Base-by-base conservation (phyloP, 2,329 filamentous ascomycete genomes). In the Gliomastix tumulicola region DNA sequence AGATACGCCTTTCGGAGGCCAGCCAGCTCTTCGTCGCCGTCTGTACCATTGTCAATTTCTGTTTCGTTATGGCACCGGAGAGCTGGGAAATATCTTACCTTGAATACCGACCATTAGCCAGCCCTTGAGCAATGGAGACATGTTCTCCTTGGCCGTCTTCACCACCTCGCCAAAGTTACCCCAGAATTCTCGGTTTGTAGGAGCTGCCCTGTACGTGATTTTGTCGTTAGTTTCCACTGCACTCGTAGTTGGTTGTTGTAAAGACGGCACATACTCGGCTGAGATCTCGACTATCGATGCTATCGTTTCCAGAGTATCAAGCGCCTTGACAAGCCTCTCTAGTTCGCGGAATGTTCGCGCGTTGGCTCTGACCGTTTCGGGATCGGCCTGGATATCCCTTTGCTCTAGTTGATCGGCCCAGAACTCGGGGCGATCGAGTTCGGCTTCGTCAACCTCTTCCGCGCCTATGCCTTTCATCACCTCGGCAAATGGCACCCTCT, bases 1-100 rank as follows among this genome's bases (percentile, higher is more conserved):
- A 98, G 70, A 58, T 94, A 97, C 1, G 77, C 75, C 37, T 79
- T 74, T 45, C 88, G 79, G 35, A 97, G 76, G 18, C 69, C 62
- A 33, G 62, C 61, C 33, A 88, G 72, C 37, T 85, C 77, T 13
- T 66, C 55, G 41, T 76, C 72, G 50, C 82, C 83, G 36, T 68
- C 71, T 71, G 39, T 32, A 35, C 11, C 6, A 13, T 18, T 27
- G n/a, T 21, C 19, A 8, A 30, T 21, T 17, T 25, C 13, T 36
- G 10, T 3, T 17, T 28, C 10, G 13, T 30, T 13, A 21, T n/a
- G 18, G 4, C 7, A 9, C 22, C 8, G 16, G 35, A 16, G 7
- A 8, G 17, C 16, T 7, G 21, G 20, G 25, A 32, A 10, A 4
- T 2, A 18, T 48, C 70, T 52, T 63, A 82, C 79, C 71, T 50